phyloP scores from a whole-genome alignment of 2,329 filamentous ascomycete genomes.

The Aspergillus phoenicis region DNA sequence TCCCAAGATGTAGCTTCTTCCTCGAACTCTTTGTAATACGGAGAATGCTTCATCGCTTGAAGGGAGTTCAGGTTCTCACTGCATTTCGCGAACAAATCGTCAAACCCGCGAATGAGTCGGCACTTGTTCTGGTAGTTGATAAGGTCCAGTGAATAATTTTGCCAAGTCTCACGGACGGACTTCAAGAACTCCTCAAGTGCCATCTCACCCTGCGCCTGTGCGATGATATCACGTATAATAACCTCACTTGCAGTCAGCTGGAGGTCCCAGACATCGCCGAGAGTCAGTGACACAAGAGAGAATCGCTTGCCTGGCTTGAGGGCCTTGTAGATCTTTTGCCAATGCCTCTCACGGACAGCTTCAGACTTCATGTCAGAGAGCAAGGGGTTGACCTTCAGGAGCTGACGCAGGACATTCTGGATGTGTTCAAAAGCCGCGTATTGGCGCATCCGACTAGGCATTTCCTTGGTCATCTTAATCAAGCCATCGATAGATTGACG shows the following conservation, averaged over 20 bases:
- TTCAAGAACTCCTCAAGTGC: constrained; percentile 96
- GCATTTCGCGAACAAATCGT: constrained; percentile 97
- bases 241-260: constrained; percentile 85
- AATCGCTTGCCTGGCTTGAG: constrained; percentile 92
- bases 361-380: constrained; percentile 93
- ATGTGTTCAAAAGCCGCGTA: constrained; percentile 99
- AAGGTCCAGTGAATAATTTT: constrained; percentile 89
- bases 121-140: constrained; percentile 99
- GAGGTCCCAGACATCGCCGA: constrained; percentile 98
- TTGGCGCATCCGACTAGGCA: constrained; percentile 98
- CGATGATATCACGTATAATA: constrained; percentile 88
- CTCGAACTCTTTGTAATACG: constrained; percentile 99
- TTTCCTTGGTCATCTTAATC: constrained; percentile 97
- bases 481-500: constrained; percentile 84
- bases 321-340: constrained; percentile 96
- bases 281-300: constrained; percentile 87
- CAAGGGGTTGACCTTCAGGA: constrained; percentile 87
- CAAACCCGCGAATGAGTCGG: constrained; percentile 94
- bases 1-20: constrained; percentile 97
- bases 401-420: constrained; percentile 82
- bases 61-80: constrained; percentile 97
- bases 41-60: constrained; percentile 98
- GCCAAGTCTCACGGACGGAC: constrained; percentile 95
- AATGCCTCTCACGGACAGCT: constrained; percentile 93
- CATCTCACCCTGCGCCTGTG: constrained; percentile 97